Conservation (phyloP, 306 rosid species). For the barrel medic (Medicago truncatula) region MtrunA17r5.0-ANR NC_053045.1:256001-256500, state of each 20-base stretch:
- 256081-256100: too few species aligned
- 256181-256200: conserved; percentile 59
- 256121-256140: conserved; percentile 39
- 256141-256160: conserved; percentile 56
- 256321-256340: conserved; percentile 71
- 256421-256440: neutral
- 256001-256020: conserved; percentile 60
- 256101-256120: too few species aligned
- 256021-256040: conserved; percentile 62
- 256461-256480: neutral
- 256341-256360: conserved; percentile 31
- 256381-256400: too few species aligned
- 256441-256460: neutral
- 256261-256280: conserved; percentile 57
- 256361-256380: conserved; percentile 22
- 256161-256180: conserved; percentile 74
- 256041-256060: neutral
- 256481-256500: neutral
- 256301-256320: conserved; percentile 69
- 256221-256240: conserved; percentile 67
- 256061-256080: too few species aligned
- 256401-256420: neutral
- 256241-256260: conserved; percentile 75
- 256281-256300: conserved; percentile 63
- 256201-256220: conserved; percentile 59